Evolutionary conservation across 306 rosid species (phyloP), one percentile per base, ranked within the genome.

Genomic region (Cucumis cinereus): DNA sequence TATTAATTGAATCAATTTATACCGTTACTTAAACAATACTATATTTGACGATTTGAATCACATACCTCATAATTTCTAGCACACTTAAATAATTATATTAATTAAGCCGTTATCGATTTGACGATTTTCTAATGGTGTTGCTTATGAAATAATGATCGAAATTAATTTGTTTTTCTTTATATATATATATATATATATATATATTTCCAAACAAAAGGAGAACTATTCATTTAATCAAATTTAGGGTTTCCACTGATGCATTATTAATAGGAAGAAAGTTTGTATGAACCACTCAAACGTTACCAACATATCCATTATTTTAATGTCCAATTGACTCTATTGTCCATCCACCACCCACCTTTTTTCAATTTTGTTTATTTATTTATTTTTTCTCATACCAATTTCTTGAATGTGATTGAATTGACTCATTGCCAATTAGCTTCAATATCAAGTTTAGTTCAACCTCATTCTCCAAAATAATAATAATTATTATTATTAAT

Each of bases 271-370:
- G 54, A 71, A 26, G 23, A 28, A 71, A 71, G 43, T 71, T 49
- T 71, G 5, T 71, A 71, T 16, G 58, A 71, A 4, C 75, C 75
- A 71, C 75, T 71, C 75, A 49, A 71, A 24, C 24, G 40, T 47
- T 71, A 49, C 41, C 75, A 71, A 24, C 75, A 71, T 45, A 71
- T 45, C 75, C 38, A 71, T 45, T 71, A 49, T 47, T 47, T 47
- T 50, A 49, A 14, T 24, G 74, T 20, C 49, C 17, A 43, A 47
- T 49, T 49, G 59, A 16, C 6, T 14, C 54, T 3, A 45, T 43
- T 14, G 13, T 20, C 30, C 24, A 47, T 47, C 43, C 24, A 26
- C 75, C 40, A 71, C 59, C 59, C 58, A 71, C 58, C 59, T 43
- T 24, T 43, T 47, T 70, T 47, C n/a, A 5, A 12, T 20, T 20